Percentiles rank a stretch among this genome's conserved stretches.
These are phyloP conservation scores for Phytopythium helicoides DNA, from an alignment of 352 stramenopile genomes.

Conservation along the genomic window DNA sequence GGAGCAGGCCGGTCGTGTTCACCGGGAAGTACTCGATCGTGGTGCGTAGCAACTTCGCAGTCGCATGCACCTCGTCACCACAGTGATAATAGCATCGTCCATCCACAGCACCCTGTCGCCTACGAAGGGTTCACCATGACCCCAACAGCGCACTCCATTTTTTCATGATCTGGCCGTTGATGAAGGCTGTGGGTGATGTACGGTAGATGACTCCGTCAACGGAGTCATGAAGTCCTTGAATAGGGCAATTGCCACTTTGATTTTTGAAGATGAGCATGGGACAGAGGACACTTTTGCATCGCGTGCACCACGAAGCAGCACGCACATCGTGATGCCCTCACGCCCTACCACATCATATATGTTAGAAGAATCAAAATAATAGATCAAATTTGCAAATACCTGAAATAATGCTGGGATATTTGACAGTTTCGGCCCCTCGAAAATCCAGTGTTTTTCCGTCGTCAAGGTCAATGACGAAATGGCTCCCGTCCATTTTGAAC, in stretches of 20 bases:
- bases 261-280: conserved; percentile 18
- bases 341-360: too few species aligned
- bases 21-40: too few species aligned
- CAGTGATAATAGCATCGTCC: too few species aligned
- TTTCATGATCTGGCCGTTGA: conserved; percentile 8
- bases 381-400: conserved; percentile 9
- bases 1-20: too few species aligned
- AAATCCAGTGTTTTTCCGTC: conserved; percentile 16
- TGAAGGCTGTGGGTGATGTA: conserved; percentile 6
- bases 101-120: too few species aligned
- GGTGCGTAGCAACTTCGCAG: too few species aligned
- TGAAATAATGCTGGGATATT: conserved; percentile 13
- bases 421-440: conserved; percentile 5
- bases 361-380: conserved; percentile 4
- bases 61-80: too few species aligned
- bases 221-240: not conserved
- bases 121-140: too few species aligned
- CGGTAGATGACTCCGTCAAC: conserved; percentile 4
- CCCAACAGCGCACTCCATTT: too few species aligned
- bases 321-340: conserved; percentile 14
- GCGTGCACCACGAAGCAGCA: conserved; percentile 6
- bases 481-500: conserved; percentile 17
- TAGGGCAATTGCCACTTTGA: conserved; percentile 10
- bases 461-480: conserved; percentile 23
- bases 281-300: conserved; percentile 8